These are phyloP conservation scores for Coemansia asiatica DNA, from an alignment of 192 early-diverging fungal species.

Conservation along the genomic window DNA sequence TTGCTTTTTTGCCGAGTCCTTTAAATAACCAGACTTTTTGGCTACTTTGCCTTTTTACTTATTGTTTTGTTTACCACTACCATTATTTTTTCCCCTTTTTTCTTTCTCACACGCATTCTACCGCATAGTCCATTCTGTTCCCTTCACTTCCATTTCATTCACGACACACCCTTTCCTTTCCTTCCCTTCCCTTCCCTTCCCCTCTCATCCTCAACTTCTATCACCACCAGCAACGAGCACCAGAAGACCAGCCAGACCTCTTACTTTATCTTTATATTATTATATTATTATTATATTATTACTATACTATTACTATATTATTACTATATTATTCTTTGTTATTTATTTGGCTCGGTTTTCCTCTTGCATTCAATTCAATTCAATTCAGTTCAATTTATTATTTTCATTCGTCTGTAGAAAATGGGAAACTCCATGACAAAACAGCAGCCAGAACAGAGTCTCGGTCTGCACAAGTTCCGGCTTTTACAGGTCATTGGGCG, in stretches of 20 bases:
- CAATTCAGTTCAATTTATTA: background rate
- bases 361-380: too few species aligned
- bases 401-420: background rate
- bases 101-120: too few species aligned
- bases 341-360: background rate
- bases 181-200: slow-evolving; percentile 4
- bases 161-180: slow-evolving; percentile 1
- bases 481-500: slow-evolving; percentile 88
- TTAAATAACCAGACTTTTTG: too few species aligned
- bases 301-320: too few species aligned
- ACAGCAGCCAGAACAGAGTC: slow-evolving; percentile 36
- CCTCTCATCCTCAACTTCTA: background rate
- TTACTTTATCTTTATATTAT: background rate
- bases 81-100: too few species aligned
- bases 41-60: too few species aligned
- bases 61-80: too few species aligned
- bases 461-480: slow-evolving; percentile 81
- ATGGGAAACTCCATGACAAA: slow-evolving; percentile 51
- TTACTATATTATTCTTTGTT: too few species aligned
- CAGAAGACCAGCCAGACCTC: background rate
- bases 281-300: too few species aligned
- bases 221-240: background rate
- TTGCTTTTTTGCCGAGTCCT: too few species aligned
- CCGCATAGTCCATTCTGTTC: too few species aligned
- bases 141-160: slow-evolving; percentile 3